phyloP scores from a whole-genome alignment of 495 filamentous ascomycete genomes.

The Diplogelasinospora grovesii region DNA sequence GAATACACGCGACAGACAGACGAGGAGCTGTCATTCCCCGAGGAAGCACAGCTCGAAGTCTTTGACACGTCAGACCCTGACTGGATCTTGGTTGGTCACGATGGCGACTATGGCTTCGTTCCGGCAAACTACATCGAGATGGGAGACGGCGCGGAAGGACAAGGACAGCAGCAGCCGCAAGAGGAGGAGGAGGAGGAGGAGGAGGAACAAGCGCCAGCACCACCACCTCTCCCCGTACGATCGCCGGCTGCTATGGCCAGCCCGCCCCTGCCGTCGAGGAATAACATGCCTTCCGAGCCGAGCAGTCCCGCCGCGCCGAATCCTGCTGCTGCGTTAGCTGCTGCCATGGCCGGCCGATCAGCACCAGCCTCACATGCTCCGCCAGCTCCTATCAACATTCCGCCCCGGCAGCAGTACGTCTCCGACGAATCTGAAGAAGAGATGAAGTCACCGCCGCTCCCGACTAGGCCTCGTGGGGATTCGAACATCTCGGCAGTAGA shows the following conservation, averaged over 20 bases:
- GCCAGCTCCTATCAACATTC: conserved; percentile 18
- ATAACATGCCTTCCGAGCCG: conserved; percentile 23
- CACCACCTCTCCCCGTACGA: conserved; percentile 26
- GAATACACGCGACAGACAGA: conserved; percentile 97
- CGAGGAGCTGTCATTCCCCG: conserved; percentile 91
- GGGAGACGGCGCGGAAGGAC: conserved; percentile 19
- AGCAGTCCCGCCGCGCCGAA: conserved; percentile 42
- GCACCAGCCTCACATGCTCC: conserved; percentile 13
- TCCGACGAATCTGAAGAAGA: conserved; percentile 28
- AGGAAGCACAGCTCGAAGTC: conserved; percentile 76
- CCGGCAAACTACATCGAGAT: conserved; percentile 96
- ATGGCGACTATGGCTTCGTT: conserved; percentile 87
- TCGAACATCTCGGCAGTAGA: conserved; percentile 43
- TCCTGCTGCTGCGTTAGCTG: conserved; percentile 65
- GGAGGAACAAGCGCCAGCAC: conserved; percentile 15
- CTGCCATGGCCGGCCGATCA: conserved; percentile 56
- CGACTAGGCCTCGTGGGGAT: conserved; percentile 61
- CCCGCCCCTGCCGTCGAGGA: conserved; percentile 31
- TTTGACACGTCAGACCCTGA: conserved; percentile 91
- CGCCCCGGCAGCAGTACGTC: conserved; percentile 15
- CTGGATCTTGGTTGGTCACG: conserved; percentile 86
- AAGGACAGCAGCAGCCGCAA: no score
- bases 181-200: conserved; percentile 21
- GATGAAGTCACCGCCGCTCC: conserved; percentile 47
- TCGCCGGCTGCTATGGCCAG: conserved; percentile 23